A percentile compares a stretch with the other conserved stretches of the same genome.
phyloP scores from a whole-genome alignment of 2,329 filamentous ascomycete genomes.

The Metarhizium guizhouense region DNA sequence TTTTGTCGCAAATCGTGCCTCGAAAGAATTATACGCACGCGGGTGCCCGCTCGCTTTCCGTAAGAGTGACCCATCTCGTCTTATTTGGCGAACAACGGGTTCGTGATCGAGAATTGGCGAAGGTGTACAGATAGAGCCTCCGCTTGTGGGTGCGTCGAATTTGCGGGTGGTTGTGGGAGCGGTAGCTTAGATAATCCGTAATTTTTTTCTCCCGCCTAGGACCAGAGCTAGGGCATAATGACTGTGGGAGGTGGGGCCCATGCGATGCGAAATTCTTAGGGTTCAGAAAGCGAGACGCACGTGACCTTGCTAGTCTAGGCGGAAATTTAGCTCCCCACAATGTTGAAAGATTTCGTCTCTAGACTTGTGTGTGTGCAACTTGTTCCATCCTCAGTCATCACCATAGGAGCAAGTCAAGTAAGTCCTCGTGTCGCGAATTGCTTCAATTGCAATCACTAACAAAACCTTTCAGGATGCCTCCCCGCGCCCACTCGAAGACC shows the following conservation, averaged over 20 bases:
- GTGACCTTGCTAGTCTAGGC: constrained; percentile 13
- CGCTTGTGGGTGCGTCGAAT: constrained; percentile 24
- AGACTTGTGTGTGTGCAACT: constrained; percentile 18
- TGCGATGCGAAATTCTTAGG: constrained; percentile 19
- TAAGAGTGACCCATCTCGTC: constrained; percentile 77
- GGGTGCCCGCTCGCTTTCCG: constrained; percentile 80
- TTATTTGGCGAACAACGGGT: constrained; percentile 30
- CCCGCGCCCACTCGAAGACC: constrained; percentile 89
- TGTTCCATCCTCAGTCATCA: constrained; percentile 25
- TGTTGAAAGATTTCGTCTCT: constrained; percentile 16
- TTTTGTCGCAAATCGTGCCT: constrained; percentile 20
- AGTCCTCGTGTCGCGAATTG: constrained; percentile 15
- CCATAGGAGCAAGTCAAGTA: constrained; percentile 31
- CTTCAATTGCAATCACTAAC: constrained; percentile 16
- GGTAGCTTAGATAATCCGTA: constrained; percentile 27
- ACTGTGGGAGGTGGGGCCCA: constrained; percentile 10
- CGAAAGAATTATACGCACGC: constrained; percentile 46
- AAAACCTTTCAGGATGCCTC: constrained; percentile 26
- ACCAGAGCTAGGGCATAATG: constrained; percentile 23
- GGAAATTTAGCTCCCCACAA: constrained; percentile 26
- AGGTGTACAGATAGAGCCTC: constrained; percentile 23
- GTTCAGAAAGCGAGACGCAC: constrained; percentile 17
- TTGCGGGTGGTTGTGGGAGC: constrained; percentile 29
- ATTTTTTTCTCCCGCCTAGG: constrained; percentile 16
- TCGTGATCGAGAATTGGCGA: constrained; percentile 34